phyloP scores from a whole-genome alignment of 1,139 yeast species.

The Meyerozyma smithsonii region DNA sequence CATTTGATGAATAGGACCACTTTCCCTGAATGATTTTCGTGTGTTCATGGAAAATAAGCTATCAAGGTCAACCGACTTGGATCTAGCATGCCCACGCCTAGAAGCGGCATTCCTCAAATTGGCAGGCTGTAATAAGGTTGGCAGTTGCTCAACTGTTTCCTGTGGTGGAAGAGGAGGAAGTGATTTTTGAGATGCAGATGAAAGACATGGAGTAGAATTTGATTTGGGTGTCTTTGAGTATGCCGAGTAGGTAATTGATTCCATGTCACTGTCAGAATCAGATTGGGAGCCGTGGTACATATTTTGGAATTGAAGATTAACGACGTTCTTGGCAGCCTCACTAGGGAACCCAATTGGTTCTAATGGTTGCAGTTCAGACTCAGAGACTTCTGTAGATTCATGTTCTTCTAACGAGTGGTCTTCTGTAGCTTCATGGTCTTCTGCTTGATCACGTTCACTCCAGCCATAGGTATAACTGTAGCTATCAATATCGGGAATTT shows the following conservation, averaged over 20 bases:
- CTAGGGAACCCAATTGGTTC: slow-evolving; percentile 36
- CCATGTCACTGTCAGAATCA: slow-evolving; percentile 30
- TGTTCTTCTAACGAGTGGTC: slow-evolving; percentile 3
- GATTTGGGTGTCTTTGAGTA: slow-evolving; percentile 8
- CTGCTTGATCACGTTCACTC: neutral
- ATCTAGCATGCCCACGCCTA: neutral
- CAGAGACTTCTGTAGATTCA: neutral
- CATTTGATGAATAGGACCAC: neutral
- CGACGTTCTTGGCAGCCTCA: slow-evolving; percentile 25
- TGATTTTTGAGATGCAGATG: neutral
- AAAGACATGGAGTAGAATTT: slow-evolving; percentile 2
- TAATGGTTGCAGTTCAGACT: slow-evolving; percentile 9
- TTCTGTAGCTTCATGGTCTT: slow-evolving; percentile 2
- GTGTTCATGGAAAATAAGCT: neutral
- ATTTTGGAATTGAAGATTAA: slow-evolving; percentile 23
- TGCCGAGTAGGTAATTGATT: slow-evolving; percentile 14
- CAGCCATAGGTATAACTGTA: slow-evolving; percentile 3
- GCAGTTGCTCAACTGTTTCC: neutral
- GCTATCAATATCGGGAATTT: slow-evolving; percentile 37
- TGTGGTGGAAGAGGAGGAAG: slow-evolving; percentile 3
- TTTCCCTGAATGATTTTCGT: neutral
- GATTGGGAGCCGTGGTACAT: slow-evolving; percentile 18
- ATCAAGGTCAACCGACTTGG: slow-evolving; percentile 5
- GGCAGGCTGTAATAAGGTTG: neutral
- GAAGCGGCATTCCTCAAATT: neutral